These are phyloP conservation scores for Ormosia emarginata DNA, from an alignment of 306 rosid species.

Conservation along the genomic window DNA sequence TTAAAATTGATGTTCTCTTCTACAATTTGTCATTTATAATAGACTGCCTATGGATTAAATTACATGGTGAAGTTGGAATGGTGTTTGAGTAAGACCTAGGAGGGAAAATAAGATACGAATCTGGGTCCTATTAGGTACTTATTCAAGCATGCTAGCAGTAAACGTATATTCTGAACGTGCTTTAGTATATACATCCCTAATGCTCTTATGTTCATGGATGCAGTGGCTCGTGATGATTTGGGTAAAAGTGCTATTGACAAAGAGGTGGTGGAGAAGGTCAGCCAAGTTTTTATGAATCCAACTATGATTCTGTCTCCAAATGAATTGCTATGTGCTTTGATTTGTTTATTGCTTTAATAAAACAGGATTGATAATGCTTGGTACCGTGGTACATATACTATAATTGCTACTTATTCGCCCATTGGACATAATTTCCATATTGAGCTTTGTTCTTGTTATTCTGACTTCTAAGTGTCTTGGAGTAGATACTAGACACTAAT, in stretches of 20 bases:
- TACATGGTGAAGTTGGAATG: not conserved
- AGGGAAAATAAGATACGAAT: conserved; percentile 14
- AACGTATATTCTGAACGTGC: conserved; percentile 7
- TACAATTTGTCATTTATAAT: not conserved
- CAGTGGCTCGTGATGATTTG: conserved; percentile 71
- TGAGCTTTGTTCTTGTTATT: conserved; percentile 1
- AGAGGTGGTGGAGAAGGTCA: conserved; percentile 90
- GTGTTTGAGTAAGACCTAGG: conserved; percentile 1
- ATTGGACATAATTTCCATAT: not conserved
- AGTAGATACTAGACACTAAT: conserved; percentile 6
- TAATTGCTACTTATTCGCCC: conserved; percentile 1
- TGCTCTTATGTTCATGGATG: conserved; percentile 28
- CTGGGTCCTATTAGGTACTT: not conserved
- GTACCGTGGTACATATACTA: not conserved
- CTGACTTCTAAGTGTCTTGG: not conserved
- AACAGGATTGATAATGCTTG: not conserved
- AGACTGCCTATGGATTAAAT: not conserved
- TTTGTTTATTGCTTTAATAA: conserved; percentile 8
- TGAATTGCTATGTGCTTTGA: conserved; percentile 16
- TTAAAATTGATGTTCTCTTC: not conserved
- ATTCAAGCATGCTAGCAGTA: conserved; percentile 7
- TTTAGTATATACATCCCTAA: conserved; percentile 14
- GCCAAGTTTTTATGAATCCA: conserved; percentile 18
- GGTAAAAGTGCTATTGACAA: conserved; percentile 60
- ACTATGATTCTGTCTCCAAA: not conserved